A percentile compares a stretch with the other conserved stretches of the same genome.
Evolutionary conservation across 225 moss, liverwort and hornwort genomes (phyloP).

Genomic region (Polytrichum commune): DNA sequence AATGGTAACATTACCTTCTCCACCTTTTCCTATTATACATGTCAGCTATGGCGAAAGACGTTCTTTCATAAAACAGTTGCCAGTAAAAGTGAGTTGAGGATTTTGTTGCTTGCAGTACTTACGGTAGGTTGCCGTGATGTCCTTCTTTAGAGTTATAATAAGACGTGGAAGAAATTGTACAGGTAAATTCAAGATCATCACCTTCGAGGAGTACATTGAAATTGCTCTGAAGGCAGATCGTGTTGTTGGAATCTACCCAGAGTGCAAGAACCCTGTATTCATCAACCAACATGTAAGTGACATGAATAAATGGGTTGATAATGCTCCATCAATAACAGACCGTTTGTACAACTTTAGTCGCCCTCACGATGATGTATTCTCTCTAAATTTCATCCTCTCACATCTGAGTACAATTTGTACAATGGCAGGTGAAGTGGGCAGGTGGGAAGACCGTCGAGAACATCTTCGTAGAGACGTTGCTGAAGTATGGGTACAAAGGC

Average conservation of each 20-base stretch:
- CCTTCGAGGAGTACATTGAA: slow-evolving; percentile 79
- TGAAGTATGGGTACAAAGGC: slow-evolving; percentile 65
- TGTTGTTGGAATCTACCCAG: slow-evolving; percentile 85
- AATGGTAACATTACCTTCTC: slow-evolving; percentile 34
- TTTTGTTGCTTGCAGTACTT: no score
- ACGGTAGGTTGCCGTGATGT: no score
- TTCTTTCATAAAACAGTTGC: no score
- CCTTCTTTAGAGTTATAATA: no score
- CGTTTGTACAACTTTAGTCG: no score
- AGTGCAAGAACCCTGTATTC: slow-evolving; percentile 81
- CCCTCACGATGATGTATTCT: no score
- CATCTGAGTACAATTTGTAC: no score
- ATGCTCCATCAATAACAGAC: no score
- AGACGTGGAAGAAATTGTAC: not conserved
- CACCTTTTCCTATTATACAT: not conserved
- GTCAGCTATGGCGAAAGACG: not conserved
- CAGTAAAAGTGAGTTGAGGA: no score
- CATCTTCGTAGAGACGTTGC: slow-evolving; percentile 56
- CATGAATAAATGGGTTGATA: not conserved
- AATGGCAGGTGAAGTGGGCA: slow-evolving; percentile 79
- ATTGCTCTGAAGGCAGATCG: slow-evolving; percentile 68
- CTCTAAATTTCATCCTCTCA: no score
- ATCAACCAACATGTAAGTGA: slow-evolving; percentile 79
- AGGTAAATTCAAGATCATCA: slow-evolving; percentile 55
- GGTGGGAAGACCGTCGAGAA: slow-evolving; percentile 63